These are phyloP conservation scores for Penicillium goetzii DNA, from an alignment of 495 filamentous ascomycete species.

Conservation along the genomic window DNA sequence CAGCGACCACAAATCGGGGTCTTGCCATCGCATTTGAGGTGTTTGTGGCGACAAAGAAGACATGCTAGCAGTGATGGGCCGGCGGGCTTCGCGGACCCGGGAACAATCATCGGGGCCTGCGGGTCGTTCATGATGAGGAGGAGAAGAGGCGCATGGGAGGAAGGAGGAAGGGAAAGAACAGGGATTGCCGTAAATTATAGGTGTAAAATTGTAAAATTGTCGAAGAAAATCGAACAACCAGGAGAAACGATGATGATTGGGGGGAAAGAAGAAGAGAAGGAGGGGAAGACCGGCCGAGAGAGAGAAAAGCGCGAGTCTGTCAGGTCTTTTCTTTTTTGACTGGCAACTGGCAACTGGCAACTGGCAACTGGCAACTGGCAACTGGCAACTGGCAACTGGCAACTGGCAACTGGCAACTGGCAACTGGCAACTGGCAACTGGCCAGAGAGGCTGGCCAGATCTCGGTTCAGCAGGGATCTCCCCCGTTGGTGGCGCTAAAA, in stretches of 20 bases:
- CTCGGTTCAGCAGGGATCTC: not conserved
- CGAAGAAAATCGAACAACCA: not conserved
- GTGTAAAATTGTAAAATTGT: not conserved
- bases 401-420: not conserved
- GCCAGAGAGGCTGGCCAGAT: no score
- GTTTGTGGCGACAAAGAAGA: constrained; percentile 61
- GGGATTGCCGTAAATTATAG: not conserved
- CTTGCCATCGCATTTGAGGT: constrained; percentile 57
- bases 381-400: not conserved
- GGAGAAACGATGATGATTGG: not conserved
- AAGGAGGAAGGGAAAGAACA: not conserved
- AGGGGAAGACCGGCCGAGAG: not conserved
- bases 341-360: not conserved
- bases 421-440: not conserved
- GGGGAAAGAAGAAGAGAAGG: constrained; percentile 8
- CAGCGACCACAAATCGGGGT: constrained; percentile 51
- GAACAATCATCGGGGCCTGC: constrained; percentile 15
- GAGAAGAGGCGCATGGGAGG: constrained; percentile 12
- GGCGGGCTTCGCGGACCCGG: constrained; percentile 27
- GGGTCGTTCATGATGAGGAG: constrained; percentile 32
- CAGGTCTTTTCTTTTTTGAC: not conserved
- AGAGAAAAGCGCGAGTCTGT: no score
- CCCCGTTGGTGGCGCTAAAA: not conserved
- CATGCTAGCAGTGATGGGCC: constrained; percentile 56
- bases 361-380: not conserved